Base-by-base conservation (phyloP, 805 yeast species). In the Isabelozyma pseudorhagii region DNA sequence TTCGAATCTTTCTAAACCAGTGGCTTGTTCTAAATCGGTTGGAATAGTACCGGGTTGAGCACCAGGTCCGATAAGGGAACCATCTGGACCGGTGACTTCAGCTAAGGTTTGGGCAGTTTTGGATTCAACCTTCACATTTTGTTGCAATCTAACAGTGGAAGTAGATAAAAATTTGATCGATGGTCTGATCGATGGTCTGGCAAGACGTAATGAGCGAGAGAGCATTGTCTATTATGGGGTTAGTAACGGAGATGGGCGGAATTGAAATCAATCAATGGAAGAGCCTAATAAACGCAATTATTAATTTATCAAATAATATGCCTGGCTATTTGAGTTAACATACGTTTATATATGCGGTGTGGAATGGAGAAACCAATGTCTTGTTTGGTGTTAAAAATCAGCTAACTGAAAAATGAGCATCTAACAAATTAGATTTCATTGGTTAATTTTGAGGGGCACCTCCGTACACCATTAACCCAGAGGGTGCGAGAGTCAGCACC, bases 1-100 rank as follows among this genome's bases (percentile, higher is more conserved):
- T 81, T 94, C 99, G 60, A 92, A 80, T 84, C 99, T 91, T 75
- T 89, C 98, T 67, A 93, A 79, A 87, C 99, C 99, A 46, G 99
- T 94, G 63, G 97, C 91, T 79, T 93, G 98, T 65, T 94, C 97
- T 59, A 89, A 68, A 72, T 92, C 97, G 53, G 96, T 84, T 70
- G 98, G 97, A 66, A 94, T 85, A 46, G 85, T 78, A 59, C 93
- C 96, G 60, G 81, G 80, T 59, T 77, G 72, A 57, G 96, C 96
- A 82, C 97, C 98, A 49, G 87, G 84, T 71, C 97, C 97, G 60
- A 91, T 82, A 71, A 93, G 82, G 49, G 90, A 79, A 57, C 80
- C 82, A 58, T 69, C 77, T 46, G 84, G 81, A 65, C 89, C 90
- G 47, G 83, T 79, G 60, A 93, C 96, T 69, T 93, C 96, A 50